These are phyloP conservation scores for Phytophthora cactorum DNA, from an alignment of 352 stramenopile genomes.

Conservation along the genomic window DNA sequence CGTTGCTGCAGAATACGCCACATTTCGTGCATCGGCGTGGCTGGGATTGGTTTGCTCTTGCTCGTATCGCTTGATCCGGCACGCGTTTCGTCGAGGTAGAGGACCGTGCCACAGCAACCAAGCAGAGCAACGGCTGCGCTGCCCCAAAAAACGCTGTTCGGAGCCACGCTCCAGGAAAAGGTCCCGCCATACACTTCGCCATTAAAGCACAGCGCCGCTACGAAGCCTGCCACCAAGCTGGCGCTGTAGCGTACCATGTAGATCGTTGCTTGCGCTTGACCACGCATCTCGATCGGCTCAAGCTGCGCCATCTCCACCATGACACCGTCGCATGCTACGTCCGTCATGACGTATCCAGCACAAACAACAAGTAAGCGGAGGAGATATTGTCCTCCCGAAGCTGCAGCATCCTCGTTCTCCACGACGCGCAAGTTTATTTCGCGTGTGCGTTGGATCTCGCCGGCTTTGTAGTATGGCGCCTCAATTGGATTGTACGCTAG, in stretches of 20 bases:
- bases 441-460: conserved; percentile 69
- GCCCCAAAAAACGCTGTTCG: conserved; percentile 63
- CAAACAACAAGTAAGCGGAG: conserved; percentile 66
- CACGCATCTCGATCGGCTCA: conserved; percentile 67
- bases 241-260: conserved; percentile 70
- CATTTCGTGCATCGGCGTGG: conserved; percentile 56
- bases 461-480: conserved; percentile 56
- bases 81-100: conserved; percentile 58
- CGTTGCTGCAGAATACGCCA: conserved; percentile 76
- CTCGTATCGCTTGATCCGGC: conserved; percentile 23
- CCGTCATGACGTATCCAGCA: conserved; percentile 70
- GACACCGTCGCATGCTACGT: conserved; percentile 69
- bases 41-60: conserved; percentile 21
- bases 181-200: conserved; percentile 63
- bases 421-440: conserved; percentile 42
- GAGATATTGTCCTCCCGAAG: conserved; percentile 57
- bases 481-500: conserved; percentile 59
- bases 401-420: conserved; percentile 52
- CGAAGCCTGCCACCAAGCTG: conserved; percentile 48
- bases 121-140: conserved; percentile 50
- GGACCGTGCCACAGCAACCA: conserved; percentile 41
- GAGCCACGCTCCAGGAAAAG: conserved; percentile 59
- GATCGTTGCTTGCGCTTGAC: conserved; percentile 65
- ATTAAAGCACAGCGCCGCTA: conserved; percentile 71
- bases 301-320: conserved; percentile 79